Conservation (phyloP, 176 grass and related monocot species). For the Eragrostis nindensis region DNA sequence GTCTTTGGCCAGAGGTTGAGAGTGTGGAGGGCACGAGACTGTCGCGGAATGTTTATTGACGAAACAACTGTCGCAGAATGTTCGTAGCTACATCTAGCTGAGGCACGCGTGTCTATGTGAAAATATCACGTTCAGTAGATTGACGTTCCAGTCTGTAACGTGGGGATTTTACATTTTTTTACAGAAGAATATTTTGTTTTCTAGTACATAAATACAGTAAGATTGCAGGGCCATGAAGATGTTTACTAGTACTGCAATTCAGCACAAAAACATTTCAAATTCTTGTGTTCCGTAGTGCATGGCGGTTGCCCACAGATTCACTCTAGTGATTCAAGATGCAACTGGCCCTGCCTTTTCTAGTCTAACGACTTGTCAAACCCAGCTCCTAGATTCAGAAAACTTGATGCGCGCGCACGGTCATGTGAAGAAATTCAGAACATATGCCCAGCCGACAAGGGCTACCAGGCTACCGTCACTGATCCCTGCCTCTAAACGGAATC, state of each 20-base stretch:
- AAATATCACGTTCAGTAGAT: not conserved
- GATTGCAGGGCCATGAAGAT: not conserved
- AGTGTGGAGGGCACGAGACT: too few relatives aligned
- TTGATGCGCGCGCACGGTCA: not conserved
- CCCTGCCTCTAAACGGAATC: conserved; percentile 3
- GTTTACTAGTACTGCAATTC: too few relatives aligned
- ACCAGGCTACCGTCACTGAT: conserved; percentile 7
- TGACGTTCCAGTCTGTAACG: not conserved
- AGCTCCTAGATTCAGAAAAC: conserved; percentile 5
- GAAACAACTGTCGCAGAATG: not conserved
- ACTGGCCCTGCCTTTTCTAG: not conserved
- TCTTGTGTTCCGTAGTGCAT: not conserved
- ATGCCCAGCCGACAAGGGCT: not conserved
- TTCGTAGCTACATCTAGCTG: not conserved
- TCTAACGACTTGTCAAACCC: conserved; percentile 25
- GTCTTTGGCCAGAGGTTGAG: not conserved
- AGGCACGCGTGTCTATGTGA: not conserved
- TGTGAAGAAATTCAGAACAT: not conserved
- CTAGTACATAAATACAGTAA: not conserved
- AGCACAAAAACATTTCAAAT: too few relatives aligned
- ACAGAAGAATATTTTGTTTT: not conserved
- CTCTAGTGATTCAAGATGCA: not conserved
- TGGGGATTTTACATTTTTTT: not conserved
- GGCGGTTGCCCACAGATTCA: not conserved
- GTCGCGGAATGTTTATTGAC: too few relatives aligned